phyloP scores from a whole-genome alignment of 176 grass and related monocot species.

The Raddia guianensis region DNA sequence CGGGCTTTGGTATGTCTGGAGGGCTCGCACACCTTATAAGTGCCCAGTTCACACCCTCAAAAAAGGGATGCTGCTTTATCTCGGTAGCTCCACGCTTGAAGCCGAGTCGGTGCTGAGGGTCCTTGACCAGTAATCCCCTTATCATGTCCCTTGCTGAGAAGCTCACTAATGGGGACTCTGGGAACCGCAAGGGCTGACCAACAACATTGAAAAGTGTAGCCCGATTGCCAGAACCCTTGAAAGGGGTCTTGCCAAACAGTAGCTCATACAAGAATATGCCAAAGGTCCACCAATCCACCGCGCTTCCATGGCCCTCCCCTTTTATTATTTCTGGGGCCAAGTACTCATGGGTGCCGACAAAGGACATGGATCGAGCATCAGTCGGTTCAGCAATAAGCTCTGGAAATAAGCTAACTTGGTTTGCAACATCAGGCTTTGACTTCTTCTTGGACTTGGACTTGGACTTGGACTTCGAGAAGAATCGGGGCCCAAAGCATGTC shows the following conservation, averaged over 20 bases:
- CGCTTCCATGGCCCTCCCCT: constrained; percentile 80
- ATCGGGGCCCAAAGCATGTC: constrained; percentile 74
- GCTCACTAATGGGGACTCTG: constrained; percentile 66
- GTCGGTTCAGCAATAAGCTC: constrained; percentile 90
- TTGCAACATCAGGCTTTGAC: constrained; percentile 55
- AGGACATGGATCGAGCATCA: constrained; percentile 88
- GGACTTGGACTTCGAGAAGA: constrained; percentile 73
- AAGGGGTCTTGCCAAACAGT: constrained; percentile 80
- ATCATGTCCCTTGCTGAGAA: constrained; percentile 83
- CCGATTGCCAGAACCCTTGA: constrained; percentile 86
- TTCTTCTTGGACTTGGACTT: constrained; percentile 71
- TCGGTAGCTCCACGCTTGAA: constrained; percentile 75
- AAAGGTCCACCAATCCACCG: constrained; percentile 92
- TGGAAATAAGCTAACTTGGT: constrained; percentile 70
- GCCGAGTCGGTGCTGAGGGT: constrained; percentile 71
- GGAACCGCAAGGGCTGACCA: constrained; percentile 73
- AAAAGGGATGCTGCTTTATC: constrained; percentile 88
- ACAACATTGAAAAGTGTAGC: constrained; percentile 87
- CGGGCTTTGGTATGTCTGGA: constrained; percentile 73
- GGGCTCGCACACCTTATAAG: constrained; percentile 77
- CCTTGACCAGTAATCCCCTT: constrained; percentile 76
- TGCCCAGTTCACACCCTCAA: constrained; percentile 88
- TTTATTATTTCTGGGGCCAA: constrained; percentile 92
- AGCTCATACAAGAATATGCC: constrained; percentile 90
- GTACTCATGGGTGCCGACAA: constrained; percentile 96